These are phyloP conservation scores for Raddia guianensis DNA, from an alignment of 176 grass and related monocot species.

Conservation along the genomic window DNA sequence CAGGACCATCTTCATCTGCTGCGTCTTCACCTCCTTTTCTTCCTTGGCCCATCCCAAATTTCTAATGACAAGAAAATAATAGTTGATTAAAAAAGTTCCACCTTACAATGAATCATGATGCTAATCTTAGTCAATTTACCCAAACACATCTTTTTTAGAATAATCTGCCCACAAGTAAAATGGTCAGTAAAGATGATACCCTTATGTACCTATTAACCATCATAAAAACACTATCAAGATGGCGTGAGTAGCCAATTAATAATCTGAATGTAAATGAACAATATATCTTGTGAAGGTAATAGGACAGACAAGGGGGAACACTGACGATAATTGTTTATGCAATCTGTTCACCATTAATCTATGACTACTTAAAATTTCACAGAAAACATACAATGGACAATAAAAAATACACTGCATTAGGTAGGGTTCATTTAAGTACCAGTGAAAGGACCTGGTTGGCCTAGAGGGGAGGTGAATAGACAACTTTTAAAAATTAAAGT, in stretches of 20 bases:
- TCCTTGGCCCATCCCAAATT: slow-evolving; percentile 48
- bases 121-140: too few relatives aligned
- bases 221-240: slow-evolving; percentile 12
- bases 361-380: slow-evolving; percentile 4
- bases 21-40: slow-evolving; percentile 46
- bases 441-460: too few relatives aligned
- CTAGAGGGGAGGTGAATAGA: too few relatives aligned
- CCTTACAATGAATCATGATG: too few relatives aligned
- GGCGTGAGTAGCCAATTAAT: not conserved
- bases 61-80: slow-evolving; percentile 36
- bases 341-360: too few relatives aligned
- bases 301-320: too few relatives aligned
- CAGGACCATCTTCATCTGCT: slow-evolving; percentile 48
- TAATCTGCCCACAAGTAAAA: slow-evolving; percentile 10
- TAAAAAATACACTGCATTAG: slow-evolving; percentile 25
- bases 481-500: too few relatives aligned
- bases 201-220: slow-evolving; percentile 2
- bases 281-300: slow-evolving; percentile 8
- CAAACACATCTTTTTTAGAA: not conserved
- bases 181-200: not conserved
- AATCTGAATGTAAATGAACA: slow-evolving; percentile 12
- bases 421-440: slow-evolving; percentile 50
- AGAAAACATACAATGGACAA: slow-evolving; percentile 8
- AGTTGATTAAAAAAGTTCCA: not conserved
- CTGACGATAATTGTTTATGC: too few relatives aligned